Conservation (phyloP, 805 yeast genomes). For the Lachancea fermentati region DNA sequence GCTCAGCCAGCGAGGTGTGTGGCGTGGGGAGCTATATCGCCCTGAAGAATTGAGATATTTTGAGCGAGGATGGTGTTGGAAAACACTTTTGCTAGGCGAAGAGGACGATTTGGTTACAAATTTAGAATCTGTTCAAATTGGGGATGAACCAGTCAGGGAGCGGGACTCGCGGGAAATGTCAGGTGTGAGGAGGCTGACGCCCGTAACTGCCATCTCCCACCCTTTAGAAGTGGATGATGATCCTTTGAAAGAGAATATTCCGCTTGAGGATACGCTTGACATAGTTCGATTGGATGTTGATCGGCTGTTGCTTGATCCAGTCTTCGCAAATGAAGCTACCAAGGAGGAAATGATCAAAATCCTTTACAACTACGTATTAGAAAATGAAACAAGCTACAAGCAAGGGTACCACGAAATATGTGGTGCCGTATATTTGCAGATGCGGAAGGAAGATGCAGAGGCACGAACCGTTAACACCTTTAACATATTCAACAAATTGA, state of each 20-base stretch:
- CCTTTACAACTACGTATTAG: conserved; percentile 20
- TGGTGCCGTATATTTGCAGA: conserved; percentile 25
- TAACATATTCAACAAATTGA: conserved; percentile 22
- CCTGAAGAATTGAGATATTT: conserved; percentile 7
- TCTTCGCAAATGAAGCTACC: conserved; percentile 15
- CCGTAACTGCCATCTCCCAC: conserved; percentile 11
- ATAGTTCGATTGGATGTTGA: conserved; percentile 28
- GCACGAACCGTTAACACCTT: conserved; percentile 15
- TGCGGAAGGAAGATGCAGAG: conserved; percentile 5
- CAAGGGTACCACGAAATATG: conserved; percentile 32
- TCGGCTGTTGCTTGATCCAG: conserved; percentile 23
- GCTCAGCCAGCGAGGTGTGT: conserved; percentile 25
- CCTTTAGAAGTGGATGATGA: conserved; percentile 7
- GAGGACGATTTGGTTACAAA: conserved; percentile 10
- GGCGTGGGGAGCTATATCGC: conserved; percentile 27
- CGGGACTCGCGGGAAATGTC: background rate
- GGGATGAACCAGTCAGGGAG: background rate
- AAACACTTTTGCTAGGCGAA: conserved; percentile 18
- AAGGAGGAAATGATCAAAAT: conserved; percentile 25
- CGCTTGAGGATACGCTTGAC: conserved; percentile 23
- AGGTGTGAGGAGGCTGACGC: conserved; percentile 22
- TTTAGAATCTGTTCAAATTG: conserved; percentile 4
- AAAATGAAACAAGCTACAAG: conserved; percentile 17
- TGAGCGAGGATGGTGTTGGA: conserved; percentile 32
- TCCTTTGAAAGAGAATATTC: conserved; percentile 9